These are phyloP conservation scores for Thuidium tamariscinum DNA, from an alignment of 225 moss, liverwort and hornwort genomes.

Conservation along the genomic window DNA sequence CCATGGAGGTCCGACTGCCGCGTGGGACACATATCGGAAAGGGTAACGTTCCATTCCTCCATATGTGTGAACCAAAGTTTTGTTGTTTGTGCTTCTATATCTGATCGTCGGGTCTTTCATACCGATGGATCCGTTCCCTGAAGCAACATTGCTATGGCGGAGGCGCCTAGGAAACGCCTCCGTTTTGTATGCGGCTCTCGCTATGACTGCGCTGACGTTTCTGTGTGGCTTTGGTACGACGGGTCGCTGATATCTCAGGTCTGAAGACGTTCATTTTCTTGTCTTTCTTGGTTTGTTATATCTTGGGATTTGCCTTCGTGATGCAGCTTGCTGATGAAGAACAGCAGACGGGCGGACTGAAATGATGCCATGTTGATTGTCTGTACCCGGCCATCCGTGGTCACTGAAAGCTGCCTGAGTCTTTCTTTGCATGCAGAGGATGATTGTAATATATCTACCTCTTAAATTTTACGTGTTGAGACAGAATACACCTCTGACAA, in stretches of 20 bases:
- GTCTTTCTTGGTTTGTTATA: rapidly evolving
- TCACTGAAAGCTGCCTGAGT: background rate
- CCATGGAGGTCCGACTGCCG: constrained; percentile 22
- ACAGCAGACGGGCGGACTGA: constrained; percentile 44
- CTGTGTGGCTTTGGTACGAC: constrained; percentile 4
- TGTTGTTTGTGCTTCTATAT: background rate
- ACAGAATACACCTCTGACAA: constrained; percentile 1
- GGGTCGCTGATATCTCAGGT: background rate
- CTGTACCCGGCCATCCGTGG: constrained; percentile 6
- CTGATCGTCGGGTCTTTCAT: constrained; percentile 18
- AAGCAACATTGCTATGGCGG: background rate
- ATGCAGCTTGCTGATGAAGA: constrained; percentile 24
- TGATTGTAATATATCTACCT: background rate
- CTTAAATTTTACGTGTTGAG: background rate
- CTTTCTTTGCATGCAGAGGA: background rate
- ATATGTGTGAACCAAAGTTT: background rate
- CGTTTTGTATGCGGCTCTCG: background rate
- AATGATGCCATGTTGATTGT: constrained; percentile 50
- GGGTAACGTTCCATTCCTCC: background rate
- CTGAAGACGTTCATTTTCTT: background rate
- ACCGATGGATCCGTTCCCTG: constrained; percentile 28
- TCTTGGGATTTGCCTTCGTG: background rate
- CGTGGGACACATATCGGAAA: constrained; percentile 9
- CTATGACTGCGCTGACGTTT: constrained; percentile 2
- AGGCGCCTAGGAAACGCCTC: constrained; percentile 25